A percentile compares a stretch with the other conserved stretches of the same genome.
phyloP scores from a whole-genome alignment of 78 protist species.

The Pelomyxa schiedti region DNA sequence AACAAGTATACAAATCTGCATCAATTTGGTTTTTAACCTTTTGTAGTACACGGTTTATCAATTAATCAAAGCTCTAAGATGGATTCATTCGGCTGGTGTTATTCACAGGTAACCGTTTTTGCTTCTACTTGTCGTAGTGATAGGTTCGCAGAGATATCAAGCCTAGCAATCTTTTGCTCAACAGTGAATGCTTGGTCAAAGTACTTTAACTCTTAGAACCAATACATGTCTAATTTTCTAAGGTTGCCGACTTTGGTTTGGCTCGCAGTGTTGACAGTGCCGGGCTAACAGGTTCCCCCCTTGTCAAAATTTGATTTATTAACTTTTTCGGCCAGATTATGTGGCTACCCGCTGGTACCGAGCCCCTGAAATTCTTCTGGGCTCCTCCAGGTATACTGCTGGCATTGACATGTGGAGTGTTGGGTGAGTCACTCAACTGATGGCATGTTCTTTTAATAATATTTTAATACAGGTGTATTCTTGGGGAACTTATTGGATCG shows the following conservation, averaged over 20 bases:
- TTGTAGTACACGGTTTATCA: slow-evolving; percentile 92
- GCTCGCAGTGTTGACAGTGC: slow-evolving; percentile 38
- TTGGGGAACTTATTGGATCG: slow-evolving; percentile 89
- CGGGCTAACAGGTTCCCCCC: slow-evolving; percentile 1
- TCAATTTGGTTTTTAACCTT: too few relatives aligned
- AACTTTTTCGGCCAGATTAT: slow-evolving; percentile 92
- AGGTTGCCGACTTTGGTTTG: slow-evolving; percentile 85
- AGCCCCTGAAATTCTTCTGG: slow-evolving; percentile 97
- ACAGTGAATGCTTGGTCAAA: slow-evolving; percentile 85
- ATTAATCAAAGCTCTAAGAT: slow-evolving; percentile 80
- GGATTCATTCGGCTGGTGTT: slow-evolving; percentile 84
- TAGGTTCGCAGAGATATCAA: neutral
- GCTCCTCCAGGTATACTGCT: slow-evolving; percentile 62
- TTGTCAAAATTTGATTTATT: too few relatives aligned
- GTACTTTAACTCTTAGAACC: too few relatives aligned
- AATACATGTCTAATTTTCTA: too few relatives aligned
- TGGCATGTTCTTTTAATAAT: neutral
- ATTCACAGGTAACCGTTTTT: slow-evolving; percentile 87
- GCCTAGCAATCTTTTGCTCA: slow-evolving; percentile 93
- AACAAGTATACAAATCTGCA: too few relatives aligned
- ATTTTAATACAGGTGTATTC: slow-evolving; percentile 63
- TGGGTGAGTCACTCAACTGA: slow-evolving; percentile 2
- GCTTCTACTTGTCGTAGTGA: neutral
- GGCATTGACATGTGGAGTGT: slow-evolving; percentile 71
- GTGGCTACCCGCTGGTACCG: slow-evolving; percentile 93